phyloP scores from a whole-genome alignment of 1,284 basidiomycete species.

The Boletus albobrunnescens region DNA sequence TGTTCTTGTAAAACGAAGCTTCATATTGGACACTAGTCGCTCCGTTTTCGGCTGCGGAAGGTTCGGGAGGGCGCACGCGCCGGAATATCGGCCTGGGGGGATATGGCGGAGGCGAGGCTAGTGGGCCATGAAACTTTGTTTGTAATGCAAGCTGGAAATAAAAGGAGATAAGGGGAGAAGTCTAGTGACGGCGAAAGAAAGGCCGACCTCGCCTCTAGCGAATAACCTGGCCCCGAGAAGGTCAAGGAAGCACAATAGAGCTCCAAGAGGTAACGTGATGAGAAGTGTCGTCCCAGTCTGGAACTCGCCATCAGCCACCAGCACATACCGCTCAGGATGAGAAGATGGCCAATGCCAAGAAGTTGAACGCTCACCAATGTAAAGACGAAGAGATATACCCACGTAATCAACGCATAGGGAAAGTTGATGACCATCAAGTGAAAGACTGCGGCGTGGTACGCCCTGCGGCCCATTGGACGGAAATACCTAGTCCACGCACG shows the following conservation, averaged over 20 bases:
- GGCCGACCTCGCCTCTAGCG: slow-evolving; percentile 61
- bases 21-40: slow-evolving; percentile 39
- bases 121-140: slow-evolving; percentile 62
- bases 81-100: slow-evolving; percentile 68
- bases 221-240: slow-evolving; percentile 67
- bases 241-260: slow-evolving; percentile 70
- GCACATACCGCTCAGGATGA: slow-evolving; percentile 7
- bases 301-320: slow-evolving; percentile 14
- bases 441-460: slow-evolving; percentile 60
- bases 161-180: slow-evolving; percentile 8
- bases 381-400: slow-evolving; percentile 73
- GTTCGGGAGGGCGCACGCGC: slow-evolving; percentile 47
- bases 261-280: slow-evolving; percentile 71
- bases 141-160: slow-evolving; percentile 57
- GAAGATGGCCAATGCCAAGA: slow-evolving; percentile 6
- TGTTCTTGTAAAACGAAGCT: slow-evolving; percentile 70
- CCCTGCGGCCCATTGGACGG: slow-evolving; percentile 47
- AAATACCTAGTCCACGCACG: slow-evolving; percentile 55
- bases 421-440: slow-evolving; percentile 72
- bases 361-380: slow-evolving; percentile 54
- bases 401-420: slow-evolving; percentile 66
- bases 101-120: slow-evolving; percentile 53
- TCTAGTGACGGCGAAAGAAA: slow-evolving; percentile 3
- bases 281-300: slow-evolving; percentile 73
- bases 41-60: slow-evolving; percentile 50